A percentile compares a stretch with the other conserved stretches of the same genome.
phyloP scores from a whole-genome alignment of 345 rosid genomes.

The Adansonia digitata region DNA sequence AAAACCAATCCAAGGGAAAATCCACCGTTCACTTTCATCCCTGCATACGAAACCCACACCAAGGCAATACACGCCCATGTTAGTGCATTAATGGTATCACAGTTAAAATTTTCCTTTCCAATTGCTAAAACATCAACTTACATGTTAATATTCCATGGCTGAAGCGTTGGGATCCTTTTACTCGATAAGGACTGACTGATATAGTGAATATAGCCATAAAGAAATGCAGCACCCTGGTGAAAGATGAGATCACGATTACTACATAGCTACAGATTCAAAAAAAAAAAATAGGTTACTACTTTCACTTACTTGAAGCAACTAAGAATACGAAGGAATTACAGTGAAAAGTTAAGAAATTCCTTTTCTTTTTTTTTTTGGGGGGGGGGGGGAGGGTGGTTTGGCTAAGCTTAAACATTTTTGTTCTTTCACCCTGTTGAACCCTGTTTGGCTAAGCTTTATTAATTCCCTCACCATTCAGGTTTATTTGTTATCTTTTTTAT shows the following conservation, averaged over 20 bases:
- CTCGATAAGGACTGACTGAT: slow-evolving; percentile 52
- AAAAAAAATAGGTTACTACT: not conserved
- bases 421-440: no score
- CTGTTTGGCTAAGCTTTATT: no score
- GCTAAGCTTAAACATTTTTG: no score
- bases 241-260: not conserved
- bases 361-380: no score
- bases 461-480: no score
- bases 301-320: not conserved
- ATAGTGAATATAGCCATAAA: slow-evolving; percentile 90
- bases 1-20: slow-evolving; percentile 84
- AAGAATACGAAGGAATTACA: not conserved
- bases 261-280: no score
- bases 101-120: not conserved
- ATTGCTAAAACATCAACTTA: slow-evolving; percentile 36
- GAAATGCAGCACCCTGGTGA: slow-evolving; percentile 71
- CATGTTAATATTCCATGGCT: slow-evolving; percentile 97
- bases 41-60: slow-evolving; percentile 41
- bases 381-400: no score
- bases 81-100: not conserved
- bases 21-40: slow-evolving; percentile 99
- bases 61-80: slow-evolving; percentile 7
- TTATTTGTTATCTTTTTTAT: not conserved
- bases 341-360: not conserved
- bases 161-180: slow-evolving; percentile 58